Base-by-base conservation (phyloP, 192 early-diverging fungal species). In the Entomortierella lignicola region DNA sequence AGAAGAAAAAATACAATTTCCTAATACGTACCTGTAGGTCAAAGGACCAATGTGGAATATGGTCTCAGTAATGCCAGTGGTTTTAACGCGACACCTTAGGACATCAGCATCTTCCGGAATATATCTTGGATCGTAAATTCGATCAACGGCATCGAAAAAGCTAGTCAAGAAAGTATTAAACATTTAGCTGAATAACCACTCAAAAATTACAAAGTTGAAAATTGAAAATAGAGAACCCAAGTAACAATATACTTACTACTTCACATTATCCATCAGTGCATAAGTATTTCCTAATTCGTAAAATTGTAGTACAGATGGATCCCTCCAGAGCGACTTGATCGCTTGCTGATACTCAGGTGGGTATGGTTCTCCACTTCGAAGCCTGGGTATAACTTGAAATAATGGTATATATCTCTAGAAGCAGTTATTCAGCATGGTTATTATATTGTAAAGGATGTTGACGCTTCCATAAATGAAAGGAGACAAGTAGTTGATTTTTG, bases 21-120 rank as follows among this genome's bases (percentile, higher is more conserved):
- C 39, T 42, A 10, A 10, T 42, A 13, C 39, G 6, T 13, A 42
- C 39, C 39, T 77, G 60, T 89, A 89, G 4, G 83, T 88, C n/a
- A 89, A 69, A 32, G 67, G 73, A 1, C 85, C 83, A 23, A 90
- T 66, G 39, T 86, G 85, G 50, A 90, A 88, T 4, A 65, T 77
- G 2, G 88, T 90, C 61, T 90, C 89, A 7, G 86, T 83, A 18
- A 90, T 89, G 10, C 89, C 88, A 3, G 89, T 89, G 18, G 89
- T 87, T 55, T 89, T 90, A 37, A 86, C 83, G 44, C 89, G 82
- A 57, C 85, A 85, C n/a, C 89, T 66, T 34, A 90, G 53, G 29
- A 90, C 87, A 69, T 90, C 89, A 25, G 87, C 84, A 39, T 90
- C 87, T 25, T 66, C 79, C n/a, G 89, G 89, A 42, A 80, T 70